Conservation (phyloP, 1,139 yeast species). For the Arxiozyma slooffiae region DNA sequence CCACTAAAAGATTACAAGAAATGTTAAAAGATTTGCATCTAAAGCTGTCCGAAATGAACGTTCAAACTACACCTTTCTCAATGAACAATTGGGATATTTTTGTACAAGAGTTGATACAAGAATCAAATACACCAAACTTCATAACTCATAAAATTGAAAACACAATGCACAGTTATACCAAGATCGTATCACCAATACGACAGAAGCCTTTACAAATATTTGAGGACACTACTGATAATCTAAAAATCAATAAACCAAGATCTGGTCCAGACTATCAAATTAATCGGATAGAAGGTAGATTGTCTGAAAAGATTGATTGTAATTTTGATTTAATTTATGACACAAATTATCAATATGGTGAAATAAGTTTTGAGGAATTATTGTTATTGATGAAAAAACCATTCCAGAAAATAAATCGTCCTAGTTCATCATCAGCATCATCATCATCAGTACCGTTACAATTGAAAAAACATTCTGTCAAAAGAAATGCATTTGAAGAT, state of each 20-base stretch:
- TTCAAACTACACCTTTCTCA: background rate
- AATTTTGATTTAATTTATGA: slow-evolving; percentile 52
- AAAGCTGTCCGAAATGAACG: background rate
- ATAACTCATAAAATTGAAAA: background rate
- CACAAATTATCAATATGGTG: slow-evolving; percentile 39
- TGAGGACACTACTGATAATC: slow-evolving; percentile 3
- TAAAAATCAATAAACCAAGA: slow-evolving; percentile 22
- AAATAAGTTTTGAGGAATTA: slow-evolving; percentile 53
- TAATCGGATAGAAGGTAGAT: slow-evolving; percentile 48
- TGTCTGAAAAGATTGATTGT: slow-evolving; percentile 53
- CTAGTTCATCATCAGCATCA: background rate
- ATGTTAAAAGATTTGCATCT: background rate
- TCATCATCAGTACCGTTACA: background rate
- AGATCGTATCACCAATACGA: background rate
- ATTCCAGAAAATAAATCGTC: slow-evolving; percentile 10
- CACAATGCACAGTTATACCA: background rate
- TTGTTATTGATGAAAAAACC: slow-evolving; percentile 40
- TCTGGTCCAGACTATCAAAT: slow-evolving; percentile 35
- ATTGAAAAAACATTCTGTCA: background rate
- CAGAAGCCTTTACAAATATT: slow-evolving; percentile 5
- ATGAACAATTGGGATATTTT: background rate
- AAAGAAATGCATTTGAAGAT: background rate
- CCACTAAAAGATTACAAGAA: slow-evolving; percentile 5
- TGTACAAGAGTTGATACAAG: background rate
- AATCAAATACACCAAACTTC: background rate